These are phyloP conservation scores for Scedosporium dehoogii DNA, from an alignment of 2,329 filamentous ascomycete species.

Conservation along the genomic window DNA sequence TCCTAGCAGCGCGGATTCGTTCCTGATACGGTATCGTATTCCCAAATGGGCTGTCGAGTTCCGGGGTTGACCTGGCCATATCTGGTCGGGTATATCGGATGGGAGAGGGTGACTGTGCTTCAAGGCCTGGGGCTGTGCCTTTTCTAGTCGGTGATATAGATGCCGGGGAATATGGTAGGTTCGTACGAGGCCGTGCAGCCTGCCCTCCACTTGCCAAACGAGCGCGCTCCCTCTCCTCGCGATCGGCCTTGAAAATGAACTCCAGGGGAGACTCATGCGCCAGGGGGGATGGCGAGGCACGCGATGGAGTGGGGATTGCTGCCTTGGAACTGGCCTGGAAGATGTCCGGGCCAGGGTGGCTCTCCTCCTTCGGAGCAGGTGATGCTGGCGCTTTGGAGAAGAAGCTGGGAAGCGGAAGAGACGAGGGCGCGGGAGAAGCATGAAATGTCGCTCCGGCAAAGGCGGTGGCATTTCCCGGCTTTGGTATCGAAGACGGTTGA, in stretches of 20 bases:
- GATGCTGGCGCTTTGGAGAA: conserved; percentile 42
- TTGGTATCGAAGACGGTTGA: conserved; percentile 29
- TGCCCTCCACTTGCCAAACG: neutral
- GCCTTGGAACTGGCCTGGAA: neutral
- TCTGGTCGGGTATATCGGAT: conserved; percentile 18
- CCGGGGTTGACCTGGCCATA: conserved; percentile 43
- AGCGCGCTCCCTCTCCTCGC: conserved; percentile 59
- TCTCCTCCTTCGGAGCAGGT: neutral
- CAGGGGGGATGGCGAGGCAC: conserved; percentile 21
- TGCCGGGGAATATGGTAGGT: conserved; percentile 1
- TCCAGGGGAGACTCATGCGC: conserved; percentile 68
- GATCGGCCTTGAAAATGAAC: conserved; percentile 80
- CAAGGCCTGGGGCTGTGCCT: neutral
- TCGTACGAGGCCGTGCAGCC: neutral
- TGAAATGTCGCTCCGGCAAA: conserved; percentile 95
- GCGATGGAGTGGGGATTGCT: conserved; percentile 26
- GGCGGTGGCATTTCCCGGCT: conserved; percentile 41
- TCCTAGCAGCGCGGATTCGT: conserved; percentile 46
- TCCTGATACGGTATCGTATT: conserved; percentile 49
- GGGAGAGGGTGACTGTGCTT: conserved; percentile 16
- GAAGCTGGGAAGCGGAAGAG: conserved; percentile 85
- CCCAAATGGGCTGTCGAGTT: conserved; percentile 52
- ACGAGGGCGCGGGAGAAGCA: conserved; percentile 82
- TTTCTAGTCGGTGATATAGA: conserved; percentile 4
- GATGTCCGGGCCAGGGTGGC: neutral